Evolutionary conservation across 2,329 filamentous ascomycete genomes (phyloP).

Genomic region (Sclerotiophoma versabilis): DNA sequence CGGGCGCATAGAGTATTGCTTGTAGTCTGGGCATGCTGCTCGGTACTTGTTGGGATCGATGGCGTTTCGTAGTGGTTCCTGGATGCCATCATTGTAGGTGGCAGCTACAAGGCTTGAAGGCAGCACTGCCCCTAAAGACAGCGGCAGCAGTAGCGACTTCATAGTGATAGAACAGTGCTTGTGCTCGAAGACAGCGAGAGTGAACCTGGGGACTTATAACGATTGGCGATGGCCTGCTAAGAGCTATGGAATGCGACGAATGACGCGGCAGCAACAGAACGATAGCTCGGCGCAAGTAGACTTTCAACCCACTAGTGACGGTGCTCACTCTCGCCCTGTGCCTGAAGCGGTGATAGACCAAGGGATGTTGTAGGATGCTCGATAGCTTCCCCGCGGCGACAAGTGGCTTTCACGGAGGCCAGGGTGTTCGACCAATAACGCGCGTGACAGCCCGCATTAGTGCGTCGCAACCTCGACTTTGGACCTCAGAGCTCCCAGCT

Average conservation of each 20-base stretch:
- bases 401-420: conserved; percentile 26
- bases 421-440: conserved; percentile 12
- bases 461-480: conserved; percentile 1
- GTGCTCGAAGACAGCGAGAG: not conserved
- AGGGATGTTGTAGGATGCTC: not conserved
- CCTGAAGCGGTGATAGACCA: not conserved
- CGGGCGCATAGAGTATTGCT: conserved; percentile 62
- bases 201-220: not conserved
- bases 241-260: not conserved
- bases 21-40: conserved; percentile 71
- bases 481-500: not conserved
- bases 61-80: conserved; percentile 39
- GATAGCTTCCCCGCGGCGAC: conserved; percentile 14
- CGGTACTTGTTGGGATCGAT: conserved; percentile 47
- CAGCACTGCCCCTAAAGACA: conserved; percentile 23
- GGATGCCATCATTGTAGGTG: conserved; percentile 22
- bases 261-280: not conserved
- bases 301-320: no score
- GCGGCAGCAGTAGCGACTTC: conserved; percentile 18
- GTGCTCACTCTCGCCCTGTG: not conserved
- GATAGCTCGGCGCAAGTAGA: not conserved
- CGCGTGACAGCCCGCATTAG: conserved; percentile 9
- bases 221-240: not conserved
- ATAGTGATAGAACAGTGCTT: conserved; percentile 8
- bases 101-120: conserved; percentile 17